Conservation (phyloP, 2,329 filamentous ascomycete genomes). For the Diaporthe velutina region DNA sequence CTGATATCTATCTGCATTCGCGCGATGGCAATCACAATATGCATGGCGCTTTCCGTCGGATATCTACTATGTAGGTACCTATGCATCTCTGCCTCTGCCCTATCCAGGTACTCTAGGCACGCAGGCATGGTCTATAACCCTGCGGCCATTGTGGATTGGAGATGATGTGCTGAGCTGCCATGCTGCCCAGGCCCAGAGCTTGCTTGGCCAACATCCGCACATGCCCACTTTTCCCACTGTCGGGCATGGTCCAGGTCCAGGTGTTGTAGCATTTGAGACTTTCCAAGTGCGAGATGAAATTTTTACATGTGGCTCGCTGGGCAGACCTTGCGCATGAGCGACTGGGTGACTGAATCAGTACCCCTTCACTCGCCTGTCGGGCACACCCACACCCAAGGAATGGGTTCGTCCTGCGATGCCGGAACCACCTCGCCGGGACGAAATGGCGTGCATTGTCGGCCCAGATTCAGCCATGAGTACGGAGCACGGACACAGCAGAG, state of each 20-base stretch:
- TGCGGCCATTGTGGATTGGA: too few relatives aligned
- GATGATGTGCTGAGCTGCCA: neutral
- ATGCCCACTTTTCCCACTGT: neutral
- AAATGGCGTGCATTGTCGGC: neutral
- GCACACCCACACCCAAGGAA: conserved; percentile 17
- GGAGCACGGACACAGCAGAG: conserved; percentile 6
- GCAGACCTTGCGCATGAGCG: conserved; percentile 12
- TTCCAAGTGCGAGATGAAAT: conserved; percentile 4
- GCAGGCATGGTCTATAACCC: neutral
- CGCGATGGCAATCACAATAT: neutral
- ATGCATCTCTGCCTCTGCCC: neutral
- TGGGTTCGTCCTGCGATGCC: conserved; percentile 26
- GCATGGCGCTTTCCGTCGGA: neutral
- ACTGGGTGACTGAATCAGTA: conserved; percentile 26
- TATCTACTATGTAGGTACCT: too few relatives aligned
- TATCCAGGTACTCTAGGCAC: too few relatives aligned
- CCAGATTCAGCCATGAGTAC: neutral
- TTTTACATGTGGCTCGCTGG: conserved; percentile 17
- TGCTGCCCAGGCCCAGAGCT: neutral
- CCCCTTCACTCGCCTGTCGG: conserved; percentile 7
- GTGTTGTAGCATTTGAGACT: conserved; percentile 12
- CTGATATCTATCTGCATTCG: neutral
- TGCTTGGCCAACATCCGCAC: neutral
- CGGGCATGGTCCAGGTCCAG: neutral
- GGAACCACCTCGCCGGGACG: conserved; percentile 23